Base-by-base conservation (phyloP, 192 early-diverging fungal genomes). In the Thamnidium elegans region DNA sequence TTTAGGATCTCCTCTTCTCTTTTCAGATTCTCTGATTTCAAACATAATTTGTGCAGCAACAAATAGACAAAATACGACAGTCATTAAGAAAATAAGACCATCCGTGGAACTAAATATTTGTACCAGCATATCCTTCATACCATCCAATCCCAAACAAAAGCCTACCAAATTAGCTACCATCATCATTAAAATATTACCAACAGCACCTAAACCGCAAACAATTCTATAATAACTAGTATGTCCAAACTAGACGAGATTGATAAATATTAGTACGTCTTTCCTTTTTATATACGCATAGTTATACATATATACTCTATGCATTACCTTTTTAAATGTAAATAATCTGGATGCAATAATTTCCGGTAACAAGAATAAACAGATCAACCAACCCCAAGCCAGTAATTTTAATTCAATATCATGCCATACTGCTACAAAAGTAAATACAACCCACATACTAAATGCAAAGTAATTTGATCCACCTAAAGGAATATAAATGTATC, bases 341-440 rank as follows among this genome's bases (percentile, higher is more conserved):
- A 86, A 31, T 32, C 60, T 76, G 23, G 78, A 80, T 11, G 85
- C 81, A 46, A 93, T 63, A 6, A 80, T 80, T 75, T 98, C 94
- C 7, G 95, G 95, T 50, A 95, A 47, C n/a, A 98, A 84, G 73
- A 95, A 85, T 21, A 93, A 44, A 9, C 83, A 84, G 44, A 94
- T 89, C 5, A 97, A 71, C 92, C 91, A 95, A 13, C 89, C 92
- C 93, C 92, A 98, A 43, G 90, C 89, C 70, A 97, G 66, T 20
- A 98, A 68, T 15, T 83, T 81, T 67, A 94, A 66, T 17, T 86
- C 80, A 30, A 96, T 88, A 68, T 98, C 96, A 75, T 98, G 96
- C 96, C 96, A 98, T 14, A 97, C 56, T 11, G 95, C 96, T 9
- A 98, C 96, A 82, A 97, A 98, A 0, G 94, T 94, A 73, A 98